Percentiles rank a stretch among this genome's conserved stretches.
These are phyloP conservation scores for Penicillium sp. DNA, from an alignment of 2,329 filamentous ascomycete genomes.

Conservation along the genomic window DNA sequence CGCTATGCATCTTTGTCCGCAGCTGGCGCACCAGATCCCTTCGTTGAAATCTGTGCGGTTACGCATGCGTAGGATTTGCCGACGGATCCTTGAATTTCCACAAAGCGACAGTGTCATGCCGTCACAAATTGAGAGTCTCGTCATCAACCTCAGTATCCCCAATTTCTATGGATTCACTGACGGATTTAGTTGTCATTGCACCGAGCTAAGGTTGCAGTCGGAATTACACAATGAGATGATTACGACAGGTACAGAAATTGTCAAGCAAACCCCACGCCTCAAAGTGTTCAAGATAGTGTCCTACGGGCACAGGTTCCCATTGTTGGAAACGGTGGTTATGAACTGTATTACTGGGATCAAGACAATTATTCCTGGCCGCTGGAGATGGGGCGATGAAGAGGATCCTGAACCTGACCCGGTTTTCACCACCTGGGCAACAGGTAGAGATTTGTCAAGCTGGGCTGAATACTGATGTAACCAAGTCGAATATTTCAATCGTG, in stretches of 20 bases:
- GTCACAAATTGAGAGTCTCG: conserved; percentile 1
- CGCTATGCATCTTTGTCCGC: conserved; percentile 1
- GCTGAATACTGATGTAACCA: no score
- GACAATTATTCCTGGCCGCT: not conserved
- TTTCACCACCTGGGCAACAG: no score
- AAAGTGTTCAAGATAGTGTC: not conserved
- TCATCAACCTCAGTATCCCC: conserved; percentile 4
- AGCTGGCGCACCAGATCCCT: not conserved
- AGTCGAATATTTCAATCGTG: no score
- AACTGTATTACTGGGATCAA: conserved; percentile 2
- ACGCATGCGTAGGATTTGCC: conserved; percentile 1
- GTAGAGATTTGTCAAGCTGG: no score
- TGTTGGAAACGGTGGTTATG: not conserved
- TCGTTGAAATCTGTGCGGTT: not conserved
- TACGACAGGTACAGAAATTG: not conserved
- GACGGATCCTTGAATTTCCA: not conserved
- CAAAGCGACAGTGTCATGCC: not conserved
- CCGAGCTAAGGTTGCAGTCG: not conserved
- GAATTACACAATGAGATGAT: conserved; percentile 1
- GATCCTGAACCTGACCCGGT: not conserved
- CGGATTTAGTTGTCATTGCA: conserved; percentile 5
- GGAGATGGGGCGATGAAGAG: not conserved
- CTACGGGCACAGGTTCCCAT: not conserved
- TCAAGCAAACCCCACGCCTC: not conserved
- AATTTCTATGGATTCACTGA: not conserved